These are phyloP conservation scores for Penicillium psychrofluorescens DNA, from an alignment of 495 filamentous ascomycete species.

Conservation along the genomic window DNA sequence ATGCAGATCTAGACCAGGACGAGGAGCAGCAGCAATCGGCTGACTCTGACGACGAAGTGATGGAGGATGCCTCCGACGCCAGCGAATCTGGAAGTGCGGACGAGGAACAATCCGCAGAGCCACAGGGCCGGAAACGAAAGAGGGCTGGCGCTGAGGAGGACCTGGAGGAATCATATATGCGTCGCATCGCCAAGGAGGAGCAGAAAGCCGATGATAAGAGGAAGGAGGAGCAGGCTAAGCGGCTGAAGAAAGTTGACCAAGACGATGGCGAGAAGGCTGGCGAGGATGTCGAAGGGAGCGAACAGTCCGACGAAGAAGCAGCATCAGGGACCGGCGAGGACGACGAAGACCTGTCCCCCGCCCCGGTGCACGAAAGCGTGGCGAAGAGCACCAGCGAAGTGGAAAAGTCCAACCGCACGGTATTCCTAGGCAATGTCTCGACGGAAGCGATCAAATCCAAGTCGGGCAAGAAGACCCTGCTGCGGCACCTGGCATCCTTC, in stretches of 20 bases:
- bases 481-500: constrained; percentile 59
- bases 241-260: constrained; percentile 11
- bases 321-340: constrained; percentile 5
- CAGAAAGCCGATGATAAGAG: constrained; percentile 39
- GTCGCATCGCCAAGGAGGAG: constrained; percentile 56
- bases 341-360: constrained; percentile 8
- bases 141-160: constrained; percentile 62
- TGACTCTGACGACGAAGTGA: constrained; percentile 35
- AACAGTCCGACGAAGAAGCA: constrained; percentile 20
- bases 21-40: constrained; percentile 33
- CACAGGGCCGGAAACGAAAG: constrained; percentile 67
- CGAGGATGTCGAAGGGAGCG: constrained; percentile 6
- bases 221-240: constrained; percentile 18
- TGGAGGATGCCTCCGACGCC: constrained; percentile 36
- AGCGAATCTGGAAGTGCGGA: constrained; percentile 22
- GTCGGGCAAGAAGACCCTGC: constrained; percentile 64
- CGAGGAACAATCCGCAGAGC: constrained; percentile 31
- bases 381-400: constrained; percentile 46
- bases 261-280: constrained; percentile 10
- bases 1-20: constrained; percentile 13
- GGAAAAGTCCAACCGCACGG: constrained; percentile 80
- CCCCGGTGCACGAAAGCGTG: constrained; percentile 54
- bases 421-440: constrained; percentile 91
- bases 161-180: constrained; percentile 75
- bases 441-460: constrained; percentile 74